Evolutionary conservation across 192 early-diverging fungal species (phyloP), one percentile per base, ranked within the genome.

Genomic region (Mortierella hygrophila): DNA sequence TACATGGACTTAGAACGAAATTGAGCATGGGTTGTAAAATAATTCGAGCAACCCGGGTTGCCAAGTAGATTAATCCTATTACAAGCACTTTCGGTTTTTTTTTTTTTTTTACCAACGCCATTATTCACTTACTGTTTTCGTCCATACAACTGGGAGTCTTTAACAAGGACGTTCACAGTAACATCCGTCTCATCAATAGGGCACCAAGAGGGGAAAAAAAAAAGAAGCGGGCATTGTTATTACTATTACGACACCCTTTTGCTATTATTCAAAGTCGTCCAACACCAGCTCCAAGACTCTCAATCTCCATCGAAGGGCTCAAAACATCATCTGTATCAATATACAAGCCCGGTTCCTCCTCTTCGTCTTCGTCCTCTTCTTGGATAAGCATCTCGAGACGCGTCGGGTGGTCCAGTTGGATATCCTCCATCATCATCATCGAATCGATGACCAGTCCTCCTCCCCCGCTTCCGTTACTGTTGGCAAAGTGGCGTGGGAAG

Each of bases 271-370:
- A 75, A 3, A n/a, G 20, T 21, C 74, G 46, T 11, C 83, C 83
- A 5, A 85, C 78, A 49, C 83, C 83, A 1, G 83, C 83, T 35
- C 83, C 83, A 32, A 85, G 35, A 47, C 74, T 80, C 29, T 85
- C 83, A 13, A 76, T 49, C n/a, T 85, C 83, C 11, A 76, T 29
- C 4, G 75, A 57, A 23, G 75, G 75, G 38, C 75, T 78, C 8
- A 78, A 7, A 20, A 78, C 18, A 69, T 83, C 80, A 63, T 82
- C 74, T 26, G 81, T 77, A 47, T 77, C 75, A 5, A 65, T 55
- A 63, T 68, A 76, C 4, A 82, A 29, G 32, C 75, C 81, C 26
- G 35, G 42, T 44, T 76, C 54, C 20, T 76, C 81, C 5, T 77
- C 71, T 10, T 42, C 70, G 6, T 73, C 69, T 70, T 60, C 70